Percentiles rank a stretch among this genome's conserved stretches.
phyloP scores from a whole-genome alignment of 2,329 filamentous ascomycete species.

The Chaetomiaceae sp. region DNA sequence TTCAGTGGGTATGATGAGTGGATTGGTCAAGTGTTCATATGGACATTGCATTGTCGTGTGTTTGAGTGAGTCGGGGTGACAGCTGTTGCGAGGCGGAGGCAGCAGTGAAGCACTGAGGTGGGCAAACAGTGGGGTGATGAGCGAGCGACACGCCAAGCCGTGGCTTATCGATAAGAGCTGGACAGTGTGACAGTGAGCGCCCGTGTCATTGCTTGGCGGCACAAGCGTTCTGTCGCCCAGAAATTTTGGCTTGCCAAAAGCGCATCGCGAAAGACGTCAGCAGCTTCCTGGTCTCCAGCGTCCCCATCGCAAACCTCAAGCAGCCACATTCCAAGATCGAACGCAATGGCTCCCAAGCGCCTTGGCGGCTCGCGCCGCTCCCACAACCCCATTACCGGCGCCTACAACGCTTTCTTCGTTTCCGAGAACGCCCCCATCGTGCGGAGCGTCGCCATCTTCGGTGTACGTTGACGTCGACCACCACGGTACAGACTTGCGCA shows the following conservation, averaged over 20 bases:
- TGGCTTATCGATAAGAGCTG: background rate
- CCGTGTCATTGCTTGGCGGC: background rate
- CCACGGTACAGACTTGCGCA: background rate
- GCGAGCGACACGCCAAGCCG: too few species aligned
- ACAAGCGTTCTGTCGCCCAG: background rate
- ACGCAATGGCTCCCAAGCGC: slow-evolving; percentile 55
- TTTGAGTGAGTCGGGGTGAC: too few species aligned
- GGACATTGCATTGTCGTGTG: slow-evolving; percentile 17
- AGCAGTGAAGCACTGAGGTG: too few species aligned
- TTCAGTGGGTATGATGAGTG: slow-evolving; percentile 3
- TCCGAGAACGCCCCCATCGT: slow-evolving; percentile 60
- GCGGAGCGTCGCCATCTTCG: slow-evolving; percentile 54
- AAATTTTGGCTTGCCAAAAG: slow-evolving; percentile 10
- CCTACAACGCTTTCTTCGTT: slow-evolving; percentile 53
- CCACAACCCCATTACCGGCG: slow-evolving; percentile 46
- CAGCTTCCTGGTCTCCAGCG: background rate
- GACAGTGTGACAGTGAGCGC: too few species aligned
- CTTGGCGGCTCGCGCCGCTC: slow-evolving; percentile 34
- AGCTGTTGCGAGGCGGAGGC: too few species aligned
- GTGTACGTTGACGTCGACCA: slow-evolving; percentile 37
- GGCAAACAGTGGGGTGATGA: slow-evolving; percentile 1
- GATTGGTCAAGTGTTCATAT: background rate
- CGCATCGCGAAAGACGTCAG: background rate
- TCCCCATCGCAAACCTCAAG: background rate
- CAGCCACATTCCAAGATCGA: slow-evolving; percentile 14